phyloP scores from a whole-genome alignment of 371 early-diverging fungal genomes.

The Rhizopus sp. region DNA sequence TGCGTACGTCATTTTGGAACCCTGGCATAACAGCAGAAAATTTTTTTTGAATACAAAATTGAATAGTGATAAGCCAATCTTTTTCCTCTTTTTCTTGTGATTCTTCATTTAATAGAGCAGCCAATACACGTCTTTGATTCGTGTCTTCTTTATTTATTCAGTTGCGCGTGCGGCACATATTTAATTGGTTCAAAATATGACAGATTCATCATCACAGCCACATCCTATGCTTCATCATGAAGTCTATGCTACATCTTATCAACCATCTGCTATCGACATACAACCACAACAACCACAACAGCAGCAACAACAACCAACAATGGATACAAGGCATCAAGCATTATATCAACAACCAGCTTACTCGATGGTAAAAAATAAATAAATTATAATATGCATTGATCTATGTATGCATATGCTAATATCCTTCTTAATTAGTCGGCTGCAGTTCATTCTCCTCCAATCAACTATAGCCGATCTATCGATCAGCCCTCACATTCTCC shows the following conservation, averaged over 20 bases:
- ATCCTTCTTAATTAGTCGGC: neutral
- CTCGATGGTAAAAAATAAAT: slow-evolving; percentile 15
- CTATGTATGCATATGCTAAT: neutral
- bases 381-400: neutral
- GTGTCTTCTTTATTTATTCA: slow-evolving; percentile 1
- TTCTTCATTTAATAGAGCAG: neutral
- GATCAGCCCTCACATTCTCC: neutral
- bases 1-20: too few relatives aligned
- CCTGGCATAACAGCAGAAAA: slow-evolving; percentile 1
- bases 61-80: neutral
- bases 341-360: slow-evolving; percentile 17
- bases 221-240: slow-evolving; percentile 22
- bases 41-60: neutral
- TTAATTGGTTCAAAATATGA: slow-evolving; percentile 22
- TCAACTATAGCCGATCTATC: slow-evolving; percentile 3
- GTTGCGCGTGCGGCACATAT: slow-evolving; percentile 6
- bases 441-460: slow-evolving; percentile 10
- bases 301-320: slow-evolving; percentile 8
- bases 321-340: neutral
- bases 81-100: slow-evolving; percentile 1
- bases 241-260: slow-evolving; percentile 7
- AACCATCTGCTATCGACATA: neutral
- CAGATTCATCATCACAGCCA: slow-evolving; percentile 21
- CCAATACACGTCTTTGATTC: slow-evolving; percentile 5
- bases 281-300: slow-evolving; percentile 8